Conservation (phyloP, 2,329 filamentous ascomycete genomes). For the Pseudocercospora vitis region DNA sequence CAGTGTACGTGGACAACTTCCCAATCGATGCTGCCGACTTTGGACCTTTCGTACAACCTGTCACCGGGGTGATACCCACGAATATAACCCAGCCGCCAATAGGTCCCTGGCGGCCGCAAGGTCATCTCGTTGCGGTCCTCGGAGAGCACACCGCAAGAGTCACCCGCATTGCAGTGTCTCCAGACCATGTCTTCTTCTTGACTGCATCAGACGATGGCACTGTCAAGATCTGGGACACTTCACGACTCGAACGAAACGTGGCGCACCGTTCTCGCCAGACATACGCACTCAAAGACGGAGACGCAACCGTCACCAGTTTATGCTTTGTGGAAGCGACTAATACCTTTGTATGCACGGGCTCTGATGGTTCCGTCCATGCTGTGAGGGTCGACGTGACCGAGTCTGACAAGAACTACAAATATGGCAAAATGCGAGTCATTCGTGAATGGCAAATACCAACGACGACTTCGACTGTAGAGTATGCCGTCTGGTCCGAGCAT, state of each 20-base stretch:
- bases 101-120: constrained; percentile 78
- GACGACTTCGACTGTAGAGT: constrained; percentile 56
- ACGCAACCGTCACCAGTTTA: constrained; percentile 72
- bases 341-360: constrained; percentile 86
- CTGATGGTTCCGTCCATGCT: constrained; percentile 85
- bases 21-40: constrained; percentile 64
- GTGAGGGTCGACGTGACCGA: constrained; percentile 74
- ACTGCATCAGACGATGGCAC: constrained; percentile 89
- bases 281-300: constrained; percentile 70
- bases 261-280: constrained; percentile 81
- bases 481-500: constrained; percentile 88
- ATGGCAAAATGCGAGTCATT: constrained; percentile 73
- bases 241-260: constrained; percentile 87
- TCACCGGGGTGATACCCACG: constrained; percentile 50
- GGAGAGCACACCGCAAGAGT: constrained; percentile 82
- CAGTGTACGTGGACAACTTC: constrained; percentile 72
- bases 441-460: constrained; percentile 74
- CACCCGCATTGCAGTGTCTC: constrained; percentile 76
- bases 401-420: constrained; percentile 61
- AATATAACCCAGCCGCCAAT: constrained; percentile 40
- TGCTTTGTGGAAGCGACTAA: constrained; percentile 94
- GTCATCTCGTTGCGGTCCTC: constrained; percentile 82
- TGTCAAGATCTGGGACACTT: constrained; percentile 91
- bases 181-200: constrained; percentile 92
- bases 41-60: constrained; percentile 75